Conservation (phyloP, 257 asterid species). For the Prunella vulgaris region DNA sequence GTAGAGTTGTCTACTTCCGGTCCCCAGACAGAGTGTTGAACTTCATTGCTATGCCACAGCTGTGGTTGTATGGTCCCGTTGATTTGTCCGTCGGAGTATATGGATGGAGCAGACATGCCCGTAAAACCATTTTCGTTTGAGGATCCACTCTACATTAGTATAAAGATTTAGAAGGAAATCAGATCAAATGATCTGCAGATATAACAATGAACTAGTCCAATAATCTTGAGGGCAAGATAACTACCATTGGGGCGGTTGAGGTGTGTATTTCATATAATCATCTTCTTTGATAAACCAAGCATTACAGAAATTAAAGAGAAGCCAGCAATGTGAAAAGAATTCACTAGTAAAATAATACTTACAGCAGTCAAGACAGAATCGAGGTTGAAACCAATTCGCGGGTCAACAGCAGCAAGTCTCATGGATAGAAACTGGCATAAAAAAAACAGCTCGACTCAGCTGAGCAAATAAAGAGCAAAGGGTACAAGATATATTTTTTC, state of each 20-base stretch:
- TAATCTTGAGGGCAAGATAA: no score
- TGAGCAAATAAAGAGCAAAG: neutral
- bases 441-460: slow-evolving; percentile 21
- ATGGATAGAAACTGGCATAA: slow-evolving; percentile 69
- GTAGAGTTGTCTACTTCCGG: slow-evolving; percentile 49
- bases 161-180: neutral
- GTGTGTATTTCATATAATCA: no score
- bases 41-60: slow-evolving; percentile 53
- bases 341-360: slow-evolving; percentile 23
- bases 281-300: no score
- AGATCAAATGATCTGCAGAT: neutral
- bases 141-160: slow-evolving; percentile 48
- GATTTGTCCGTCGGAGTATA: slow-evolving; percentile 57
- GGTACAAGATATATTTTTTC: neutral
- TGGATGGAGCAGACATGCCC: slow-evolving; percentile 51
- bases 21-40: slow-evolving; percentile 57
- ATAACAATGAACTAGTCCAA: no score
- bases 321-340: neutral
- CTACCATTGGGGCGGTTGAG: neutral
- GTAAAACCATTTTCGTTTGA: slow-evolving; percentile 41
- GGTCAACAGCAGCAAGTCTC: slow-evolving; percentile 90
- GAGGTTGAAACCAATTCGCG: slow-evolving; percentile 67
- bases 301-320: no score
- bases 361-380: slow-evolving; percentile 68
- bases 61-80: slow-evolving; percentile 54